Evolutionary conservation across 352 stramenopile genomes (phyloP), one percentile per base, ranked within the genome.

Genomic region (Blastocystis sp.): DNA sequence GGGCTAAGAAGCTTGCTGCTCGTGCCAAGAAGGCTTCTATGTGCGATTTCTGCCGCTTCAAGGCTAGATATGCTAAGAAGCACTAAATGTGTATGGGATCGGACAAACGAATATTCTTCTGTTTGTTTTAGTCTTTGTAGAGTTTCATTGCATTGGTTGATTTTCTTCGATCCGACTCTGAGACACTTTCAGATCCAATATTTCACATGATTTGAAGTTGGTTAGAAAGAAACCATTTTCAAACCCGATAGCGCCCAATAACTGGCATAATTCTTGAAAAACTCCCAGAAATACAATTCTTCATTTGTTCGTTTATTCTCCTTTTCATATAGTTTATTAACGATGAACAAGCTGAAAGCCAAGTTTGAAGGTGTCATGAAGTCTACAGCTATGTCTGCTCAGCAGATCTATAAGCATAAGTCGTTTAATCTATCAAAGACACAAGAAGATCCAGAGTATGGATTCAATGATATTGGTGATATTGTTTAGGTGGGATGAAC

Each of bases 1-100:
- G 96, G 95, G 95, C 95, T 88, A 98, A 98, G 93, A 99, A 98
- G 93, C 91, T 98, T 73, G 92, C 92, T 46, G 92, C 93, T 89
- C 98, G 98, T 93, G 96, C 96, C 90, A 97, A 93, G 87, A 95
- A 96, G 87, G 93, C 93, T 51, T 90, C 90, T 88, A 92, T 98
- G 37, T 95, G 89, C 88, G 97, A 99, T 92, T 99, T 99, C 89
- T 95, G 98, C 90, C 93, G 96, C 90, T 99, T 99, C 92, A 83
- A 83, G 71, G 71, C 71, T 46, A 29, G 51, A 29, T 83, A 83
- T 59, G 71, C 71, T 56, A 83, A 83, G 71, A 83, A 83, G 71
- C 71, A 83, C 51, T 83, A 83, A 83, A 43, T 66, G 51, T 51
- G 21, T 49, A 14, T 52, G 32, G 27, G 24, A 63, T 51, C 71